A percentile compares a stretch with the other conserved stretches of the same genome.
Evolutionary conservation across 768 basidiomycete species (phyloP).

Genomic region (Kwoniella pini): DNA sequence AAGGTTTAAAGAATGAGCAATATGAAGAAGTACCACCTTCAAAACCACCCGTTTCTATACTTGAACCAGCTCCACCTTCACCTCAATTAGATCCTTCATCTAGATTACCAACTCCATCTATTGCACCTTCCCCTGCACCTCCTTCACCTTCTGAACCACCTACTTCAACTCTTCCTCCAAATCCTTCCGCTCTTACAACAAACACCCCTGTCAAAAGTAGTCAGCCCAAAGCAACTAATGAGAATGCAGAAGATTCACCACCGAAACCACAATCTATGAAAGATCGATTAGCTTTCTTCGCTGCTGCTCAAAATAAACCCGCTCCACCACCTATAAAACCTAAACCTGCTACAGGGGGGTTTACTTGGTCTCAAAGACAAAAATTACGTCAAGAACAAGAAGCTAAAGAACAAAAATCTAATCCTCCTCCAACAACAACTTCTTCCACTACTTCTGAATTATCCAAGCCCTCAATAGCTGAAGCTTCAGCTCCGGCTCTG

Average conservation of each 20-base stretch:
- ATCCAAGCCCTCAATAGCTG: constrained; percentile 15
- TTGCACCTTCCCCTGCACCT: constrained; percentile 7
- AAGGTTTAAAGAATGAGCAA: neutral
- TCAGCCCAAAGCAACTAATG: constrained; percentile 1
- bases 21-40: neutral
- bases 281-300: constrained; percentile 52
- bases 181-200: constrained; percentile 15
- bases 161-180: constrained; percentile 16
- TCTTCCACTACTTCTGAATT: neutral
- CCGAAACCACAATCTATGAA: constrained; percentile 44
- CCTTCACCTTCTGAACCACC: constrained; percentile 1
- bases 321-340: constrained; percentile 52
- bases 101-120: constrained; percentile 15
- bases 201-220: neutral
- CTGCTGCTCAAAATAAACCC: constrained; percentile 39
- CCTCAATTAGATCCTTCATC: constrained; percentile 5
- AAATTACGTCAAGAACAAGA: constrained; percentile 50
- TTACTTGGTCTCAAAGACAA: constrained; percentile 54
- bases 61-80: constrained; percentile 18
- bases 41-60: neutral
- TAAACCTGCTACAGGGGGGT: constrained; percentile 45
- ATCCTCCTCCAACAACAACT: constrained; percentile 8
- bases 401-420: constrained; percentile 39
- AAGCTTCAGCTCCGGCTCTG: neutral
- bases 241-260: constrained; percentile 7